Conservation (phyloP, 306 rosid genomes). For the Rosa rugosa region DNA sequence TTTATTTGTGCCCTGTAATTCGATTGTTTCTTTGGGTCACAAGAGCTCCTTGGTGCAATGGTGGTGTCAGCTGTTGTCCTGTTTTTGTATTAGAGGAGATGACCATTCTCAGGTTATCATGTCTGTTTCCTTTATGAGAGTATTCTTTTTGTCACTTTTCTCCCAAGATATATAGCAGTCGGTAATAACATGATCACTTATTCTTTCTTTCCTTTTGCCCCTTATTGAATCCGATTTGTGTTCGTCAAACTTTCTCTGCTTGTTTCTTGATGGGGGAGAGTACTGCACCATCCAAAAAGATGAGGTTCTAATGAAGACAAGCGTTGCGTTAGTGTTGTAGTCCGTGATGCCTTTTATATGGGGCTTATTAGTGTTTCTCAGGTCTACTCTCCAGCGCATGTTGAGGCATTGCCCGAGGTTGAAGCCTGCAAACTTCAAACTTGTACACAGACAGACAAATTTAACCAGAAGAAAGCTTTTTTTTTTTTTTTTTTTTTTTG, state of each 20-base stretch:
- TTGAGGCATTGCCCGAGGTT: no score
- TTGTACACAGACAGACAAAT: no score
- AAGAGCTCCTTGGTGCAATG: constrained; percentile 37
- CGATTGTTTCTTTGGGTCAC: constrained; percentile 47
- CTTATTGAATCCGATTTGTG: not conserved
- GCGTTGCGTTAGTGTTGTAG: no score
- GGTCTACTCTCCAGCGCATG: no score
- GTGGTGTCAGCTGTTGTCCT: constrained; percentile 30
- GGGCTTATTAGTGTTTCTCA: no score
- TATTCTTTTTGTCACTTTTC: constrained; percentile 18
- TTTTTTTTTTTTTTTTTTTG: no score
- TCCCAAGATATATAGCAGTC: not conserved
- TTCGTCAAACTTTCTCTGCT: not conserved
- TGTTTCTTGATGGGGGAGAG: no score
- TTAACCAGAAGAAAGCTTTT: no score
- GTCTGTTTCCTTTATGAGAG: not conserved
- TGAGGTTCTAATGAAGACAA: no score
- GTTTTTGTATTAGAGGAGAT: constrained; percentile 22
- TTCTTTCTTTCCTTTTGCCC: not conserved
- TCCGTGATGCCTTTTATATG: no score
- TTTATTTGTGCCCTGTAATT: constrained; percentile 29
- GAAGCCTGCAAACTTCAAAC: no score
- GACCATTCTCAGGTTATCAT: constrained; percentile 26
- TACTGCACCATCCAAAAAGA: no score
- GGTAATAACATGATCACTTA: not conserved